A percentile compares a stretch with the other conserved stretches of the same genome.
phyloP scores from a whole-genome alignment of 192 early-diverging fungal species.

The Coemansia sp. region DNA sequence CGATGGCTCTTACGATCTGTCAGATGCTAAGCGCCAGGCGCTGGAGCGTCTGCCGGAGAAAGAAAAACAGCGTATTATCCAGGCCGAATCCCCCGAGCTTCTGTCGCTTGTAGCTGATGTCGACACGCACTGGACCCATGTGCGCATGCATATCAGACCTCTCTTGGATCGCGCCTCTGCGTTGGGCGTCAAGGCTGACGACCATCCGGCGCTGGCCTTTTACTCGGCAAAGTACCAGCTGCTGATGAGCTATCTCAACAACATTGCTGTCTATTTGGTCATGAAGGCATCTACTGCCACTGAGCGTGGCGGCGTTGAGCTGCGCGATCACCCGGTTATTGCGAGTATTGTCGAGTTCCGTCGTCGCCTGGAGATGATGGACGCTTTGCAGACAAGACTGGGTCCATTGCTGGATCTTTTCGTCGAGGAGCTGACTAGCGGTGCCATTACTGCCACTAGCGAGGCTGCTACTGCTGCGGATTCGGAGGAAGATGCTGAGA shows the following conservation, averaged over 20 bases:
- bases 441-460: slow-evolving; percentile 31
- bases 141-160: slow-evolving; percentile 38
- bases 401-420: slow-evolving; percentile 55
- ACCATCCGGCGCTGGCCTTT: slow-evolving; percentile 52
- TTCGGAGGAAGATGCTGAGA: slow-evolving; percentile 24
- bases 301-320: slow-evolving; percentile 48
- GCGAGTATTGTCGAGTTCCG: slow-evolving; percentile 72
- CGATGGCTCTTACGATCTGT: slow-evolving; percentile 28
- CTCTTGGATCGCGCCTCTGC: slow-evolving; percentile 24
- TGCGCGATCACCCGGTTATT: slow-evolving; percentile 84
- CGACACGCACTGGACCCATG: slow-evolving; percentile 23
- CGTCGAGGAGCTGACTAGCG: slow-evolving; percentile 50
- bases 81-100: slow-evolving; percentile 74
- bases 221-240: slow-evolving; percentile 52
- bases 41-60: slow-evolving; percentile 57
- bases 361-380: slow-evolving; percentile 68
- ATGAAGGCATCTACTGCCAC: slow-evolving; percentile 60
- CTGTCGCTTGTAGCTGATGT: slow-evolving; percentile 63
- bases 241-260: slow-evolving; percentile 79
- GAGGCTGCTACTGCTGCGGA: not conserved
- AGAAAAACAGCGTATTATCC: slow-evolving; percentile 65
- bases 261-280: slow-evolving; percentile 84
- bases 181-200: slow-evolving; percentile 30
- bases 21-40: slow-evolving; percentile 33
- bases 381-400: slow-evolving; percentile 62